phyloP scores from a whole-genome alignment of 371 early-diverging fungal genomes.

The Mortierella sp. region DNA sequence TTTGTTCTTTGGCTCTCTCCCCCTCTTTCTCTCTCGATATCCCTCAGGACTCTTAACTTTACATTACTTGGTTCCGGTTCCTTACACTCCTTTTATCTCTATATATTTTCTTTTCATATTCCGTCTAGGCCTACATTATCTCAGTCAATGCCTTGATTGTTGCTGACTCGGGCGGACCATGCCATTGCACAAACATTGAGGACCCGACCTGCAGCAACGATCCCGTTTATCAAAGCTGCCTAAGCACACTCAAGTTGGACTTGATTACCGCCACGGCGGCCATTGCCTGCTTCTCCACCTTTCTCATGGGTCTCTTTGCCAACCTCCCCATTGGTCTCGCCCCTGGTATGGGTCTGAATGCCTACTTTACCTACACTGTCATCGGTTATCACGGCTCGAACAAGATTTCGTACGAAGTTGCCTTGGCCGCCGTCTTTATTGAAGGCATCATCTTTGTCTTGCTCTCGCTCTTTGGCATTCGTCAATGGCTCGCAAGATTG shows the following conservation, averaged over 20 bases:
- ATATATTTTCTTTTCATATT: not conserved
- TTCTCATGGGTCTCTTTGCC: constrained; percentile 76
- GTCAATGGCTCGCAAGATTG: constrained; percentile 80
- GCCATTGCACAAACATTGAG: constrained; percentile 61
- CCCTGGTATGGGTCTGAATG: constrained; percentile 86
- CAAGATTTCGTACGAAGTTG: constrained; percentile 73
- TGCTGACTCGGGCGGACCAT: constrained; percentile 79
- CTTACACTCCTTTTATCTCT: not conserved
- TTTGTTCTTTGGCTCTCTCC: not conserved
- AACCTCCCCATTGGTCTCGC: constrained; percentile 84
- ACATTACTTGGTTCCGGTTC: not conserved
- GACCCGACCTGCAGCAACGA: constrained; percentile 58
- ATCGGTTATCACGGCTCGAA: constrained; percentile 83
- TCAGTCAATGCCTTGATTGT: constrained; percentile 80
- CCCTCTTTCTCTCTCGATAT: not conserved
- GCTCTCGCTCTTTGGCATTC: constrained; percentile 77
- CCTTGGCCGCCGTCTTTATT: constrained; percentile 81
- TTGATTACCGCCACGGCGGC: constrained; percentile 81
- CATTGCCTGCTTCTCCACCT: constrained; percentile 62
- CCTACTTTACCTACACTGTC: constrained; percentile 84
- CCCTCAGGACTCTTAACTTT: not conserved
- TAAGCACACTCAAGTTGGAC: constrained; percentile 69
- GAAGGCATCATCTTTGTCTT: constrained; percentile 82
- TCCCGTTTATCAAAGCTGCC: constrained; percentile 65
- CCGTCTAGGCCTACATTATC: constrained; percentile 75